Evolutionary conservation across 2,329 filamentous ascomycete genomes (phyloP).

Genomic region (Madurella fahalii): DNA sequence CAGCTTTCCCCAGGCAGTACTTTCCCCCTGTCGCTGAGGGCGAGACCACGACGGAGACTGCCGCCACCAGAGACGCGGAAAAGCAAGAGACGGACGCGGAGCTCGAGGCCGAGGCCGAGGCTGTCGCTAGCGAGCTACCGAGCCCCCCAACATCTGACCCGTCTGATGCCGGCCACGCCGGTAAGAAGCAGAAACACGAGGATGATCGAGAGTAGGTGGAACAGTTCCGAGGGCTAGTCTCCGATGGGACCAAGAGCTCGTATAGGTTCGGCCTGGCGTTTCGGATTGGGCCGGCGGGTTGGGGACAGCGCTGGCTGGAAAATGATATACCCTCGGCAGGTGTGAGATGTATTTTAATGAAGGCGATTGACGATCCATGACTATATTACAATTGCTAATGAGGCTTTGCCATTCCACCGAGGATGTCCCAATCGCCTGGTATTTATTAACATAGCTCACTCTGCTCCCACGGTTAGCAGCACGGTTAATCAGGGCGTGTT

Average conservation of each 20-base stretch:
- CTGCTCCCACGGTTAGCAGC: no score
- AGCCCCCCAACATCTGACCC: constrained; percentile 28
- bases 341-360: not conserved
- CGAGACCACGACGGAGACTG: not conserved
- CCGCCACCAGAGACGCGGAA: constrained; percentile 8
- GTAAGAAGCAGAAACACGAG: constrained; percentile 28
- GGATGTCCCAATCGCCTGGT: no score
- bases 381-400: no score
- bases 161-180: constrained; percentile 20
- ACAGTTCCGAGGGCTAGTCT: not conserved
- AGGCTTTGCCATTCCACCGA: no score
- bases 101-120: constrained; percentile 25
- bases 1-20: constrained; percentile 21
- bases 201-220: not conserved
- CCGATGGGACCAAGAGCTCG: not conserved
- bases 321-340: not conserved
- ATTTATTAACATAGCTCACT: no score
- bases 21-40: constrained; percentile 29
- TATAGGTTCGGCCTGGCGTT: not conserved
- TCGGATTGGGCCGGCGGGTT: not conserved
- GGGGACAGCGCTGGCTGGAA: not conserved
- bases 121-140: constrained; percentile 28
- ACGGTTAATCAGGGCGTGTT: no score
- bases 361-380: not conserved
- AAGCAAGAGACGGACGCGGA: constrained; percentile 17